Conservation (phyloP, 805 yeast species). For the Candida sithepensis region DNA sequence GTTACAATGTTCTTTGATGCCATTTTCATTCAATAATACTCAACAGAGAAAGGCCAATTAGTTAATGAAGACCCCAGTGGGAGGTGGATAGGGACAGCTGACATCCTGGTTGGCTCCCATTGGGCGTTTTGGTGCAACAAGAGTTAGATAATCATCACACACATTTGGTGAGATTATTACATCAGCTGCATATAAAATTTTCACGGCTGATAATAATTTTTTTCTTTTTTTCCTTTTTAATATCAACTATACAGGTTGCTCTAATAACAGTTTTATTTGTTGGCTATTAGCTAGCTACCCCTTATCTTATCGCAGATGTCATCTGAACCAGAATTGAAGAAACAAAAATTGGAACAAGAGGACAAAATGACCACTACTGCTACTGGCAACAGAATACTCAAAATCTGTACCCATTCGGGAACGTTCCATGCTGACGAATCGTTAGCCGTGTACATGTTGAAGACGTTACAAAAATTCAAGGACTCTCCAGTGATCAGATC, state of each 20-base stretch:
- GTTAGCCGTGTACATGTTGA: slow-evolving; percentile 84
- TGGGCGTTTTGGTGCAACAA: too few relatives aligned
- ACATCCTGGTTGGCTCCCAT: too few relatives aligned
- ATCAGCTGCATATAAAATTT: background rate
- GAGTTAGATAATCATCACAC: too few relatives aligned
- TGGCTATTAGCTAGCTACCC: too few relatives aligned
- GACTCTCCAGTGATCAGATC: slow-evolving; percentile 75
- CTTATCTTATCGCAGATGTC: background rate
- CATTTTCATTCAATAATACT: too few relatives aligned
- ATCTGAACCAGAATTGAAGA: slow-evolving; percentile 8
- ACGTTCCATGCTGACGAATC: slow-evolving; percentile 97
- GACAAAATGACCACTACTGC: slow-evolving; percentile 18
- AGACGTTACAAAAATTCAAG: slow-evolving; percentile 62
- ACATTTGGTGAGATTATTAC: background rate
- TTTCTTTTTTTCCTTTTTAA: background rate
- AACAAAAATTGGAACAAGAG: slow-evolving; percentile 22
- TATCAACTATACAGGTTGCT: background rate
- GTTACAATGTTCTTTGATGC: too few relatives aligned
- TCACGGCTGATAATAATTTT: too few relatives aligned
- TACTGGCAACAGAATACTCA: slow-evolving; percentile 33
- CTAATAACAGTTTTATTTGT: background rate
- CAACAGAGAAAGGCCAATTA: too few relatives aligned
- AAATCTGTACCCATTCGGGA: slow-evolving; percentile 89
- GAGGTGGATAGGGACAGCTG: too few relatives aligned
- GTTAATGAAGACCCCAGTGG: too few relatives aligned